Evolutionary conservation across 148 eudicot genomes (phyloP).

Genomic region (Selenicereus undatus): DNA sequence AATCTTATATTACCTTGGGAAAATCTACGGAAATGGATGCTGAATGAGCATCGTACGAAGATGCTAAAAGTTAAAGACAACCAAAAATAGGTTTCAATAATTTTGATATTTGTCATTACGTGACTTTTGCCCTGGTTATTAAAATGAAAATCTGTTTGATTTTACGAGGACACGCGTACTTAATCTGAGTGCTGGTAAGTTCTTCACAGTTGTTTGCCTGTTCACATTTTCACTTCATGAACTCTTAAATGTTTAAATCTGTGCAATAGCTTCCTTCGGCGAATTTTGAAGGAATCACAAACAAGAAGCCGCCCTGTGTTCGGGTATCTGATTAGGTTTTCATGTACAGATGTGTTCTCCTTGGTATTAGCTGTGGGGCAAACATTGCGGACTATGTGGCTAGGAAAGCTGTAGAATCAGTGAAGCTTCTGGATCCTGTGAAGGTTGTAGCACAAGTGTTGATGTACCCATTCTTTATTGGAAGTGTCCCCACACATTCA

Average conservation of each 20-base stretch:
- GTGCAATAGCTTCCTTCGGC: not conserved
- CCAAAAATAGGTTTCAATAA: too few relatives aligned
- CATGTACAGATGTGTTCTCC: conserved; percentile 75
- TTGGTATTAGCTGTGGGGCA: conserved; percentile 93
- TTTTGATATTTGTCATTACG: too few relatives aligned
- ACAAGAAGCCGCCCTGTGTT: not conserved
- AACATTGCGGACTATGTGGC: conserved; percentile 90
- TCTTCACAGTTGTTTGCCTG: not conserved
- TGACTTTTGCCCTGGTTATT: not conserved
- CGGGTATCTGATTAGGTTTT: not conserved
- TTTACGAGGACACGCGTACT: not conserved
- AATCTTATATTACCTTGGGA: too few relatives aligned
- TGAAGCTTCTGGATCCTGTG: conserved; percentile 77
- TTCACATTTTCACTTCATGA: not conserved
- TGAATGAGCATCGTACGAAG: too few relatives aligned
- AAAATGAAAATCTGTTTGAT: not conserved
- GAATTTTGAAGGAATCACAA: not conserved
- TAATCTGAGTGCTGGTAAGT: not conserved
- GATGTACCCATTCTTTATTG: conserved; percentile 95
- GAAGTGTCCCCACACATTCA: conserved; percentile 79
- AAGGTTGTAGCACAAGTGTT: conserved; percentile 90
- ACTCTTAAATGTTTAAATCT: not conserved
- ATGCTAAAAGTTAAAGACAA: too few relatives aligned
- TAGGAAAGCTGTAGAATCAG: conserved; percentile 72
- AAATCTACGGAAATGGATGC: too few relatives aligned